Base-by-base conservation (phyloP, 768 basidiomycete species). In the Leccinum barrowsii region DNA sequence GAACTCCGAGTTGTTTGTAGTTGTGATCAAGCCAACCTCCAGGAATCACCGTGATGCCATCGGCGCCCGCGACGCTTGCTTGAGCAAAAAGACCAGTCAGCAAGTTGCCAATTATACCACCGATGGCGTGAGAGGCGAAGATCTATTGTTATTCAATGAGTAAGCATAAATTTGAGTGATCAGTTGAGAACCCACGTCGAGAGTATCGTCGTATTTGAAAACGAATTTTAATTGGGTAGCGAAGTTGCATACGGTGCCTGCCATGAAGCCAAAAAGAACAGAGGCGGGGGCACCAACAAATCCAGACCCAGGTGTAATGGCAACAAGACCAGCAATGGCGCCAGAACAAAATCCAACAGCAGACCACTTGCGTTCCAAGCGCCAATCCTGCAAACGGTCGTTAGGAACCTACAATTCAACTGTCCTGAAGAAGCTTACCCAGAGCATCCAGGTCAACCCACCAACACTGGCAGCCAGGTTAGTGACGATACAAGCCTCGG, bases 291-390 rank as follows among this genome's bases (percentile, higher is more conserved):
- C 71, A 49, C 90, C 90, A 50, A 93, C 92, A 68, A 72, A 92
- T 64, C 91, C 90, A 26, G 89, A 90, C 8, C 75, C 91, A n/a
- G 90, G 91, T 0, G 90, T 92, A 59, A 94, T 94, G 30, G 90
- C 91, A 19, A 96, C 94, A 3, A 94, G 84, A 46, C 94, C 96
- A 7, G 87, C 79, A 58, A 98, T 92, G 34, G 93, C 92, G 19
- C 96, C 96, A 3, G 94, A 94, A 75, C 96, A 98, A 76, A 96
- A 96, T 7, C 94, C 94, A 59, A 98, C 92, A 1, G 85, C 89
- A 52, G 85, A 87, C 94, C 94, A 97, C 70, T 97, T 96, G 72
- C 82, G 82, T 74, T 97, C 95, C 50, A 97, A 81, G 58, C 95
- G 86, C 74, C 85, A 98, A 78, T 98, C 95, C 82, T 87, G 50